Percentiles rank a stretch among this genome's conserved stretches.
Conservation (phyloP, 768 basidiomycete species). For the Gautieria morchelliformis region DNA sequence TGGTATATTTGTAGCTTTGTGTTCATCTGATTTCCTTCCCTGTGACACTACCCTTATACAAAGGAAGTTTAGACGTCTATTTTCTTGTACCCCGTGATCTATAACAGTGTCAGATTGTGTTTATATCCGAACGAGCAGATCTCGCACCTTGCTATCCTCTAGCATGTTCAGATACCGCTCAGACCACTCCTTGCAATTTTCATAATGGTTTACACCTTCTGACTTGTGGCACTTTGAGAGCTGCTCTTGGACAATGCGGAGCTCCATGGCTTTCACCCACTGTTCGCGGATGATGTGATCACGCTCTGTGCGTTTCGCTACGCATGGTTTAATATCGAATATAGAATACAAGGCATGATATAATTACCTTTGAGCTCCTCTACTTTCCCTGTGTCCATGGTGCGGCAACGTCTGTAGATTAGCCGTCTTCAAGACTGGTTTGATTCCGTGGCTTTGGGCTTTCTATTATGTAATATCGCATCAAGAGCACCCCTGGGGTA, state of each 20-base stretch:
- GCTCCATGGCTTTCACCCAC: conserved; percentile 93
- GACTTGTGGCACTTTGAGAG: conserved; percentile 80
- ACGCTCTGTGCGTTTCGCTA: conserved; percentile 27
- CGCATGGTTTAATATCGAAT: background rate
- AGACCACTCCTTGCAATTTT: conserved; percentile 79
- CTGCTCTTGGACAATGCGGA: conserved; percentile 78
- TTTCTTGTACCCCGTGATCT: conserved; percentile 83
- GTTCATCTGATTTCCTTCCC: background rate
- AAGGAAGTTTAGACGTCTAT: conserved; percentile 40
- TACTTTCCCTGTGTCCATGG: background rate
- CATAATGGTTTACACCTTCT: conserved; percentile 88
- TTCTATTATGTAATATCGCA: no score
- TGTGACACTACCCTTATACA: background rate
- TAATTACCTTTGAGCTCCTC: background rate
- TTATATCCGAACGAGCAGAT: background rate
- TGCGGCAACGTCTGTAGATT: no score
- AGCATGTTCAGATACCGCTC: conserved; percentile 78
- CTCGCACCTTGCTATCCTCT: conserved; percentile 66
- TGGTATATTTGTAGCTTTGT: background rate
- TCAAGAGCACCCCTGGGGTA: no score
- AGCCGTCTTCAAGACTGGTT: no score
- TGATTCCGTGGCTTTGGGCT: no score
- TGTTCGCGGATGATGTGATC: conserved; percentile 79
- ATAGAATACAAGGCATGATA: background rate
- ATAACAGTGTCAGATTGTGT: conserved; percentile 3